A percentile compares a stretch with the other conserved stretches of the same genome.
Conservation (phyloP, 805 yeast genomes). For the Candida quercuum region DNA sequence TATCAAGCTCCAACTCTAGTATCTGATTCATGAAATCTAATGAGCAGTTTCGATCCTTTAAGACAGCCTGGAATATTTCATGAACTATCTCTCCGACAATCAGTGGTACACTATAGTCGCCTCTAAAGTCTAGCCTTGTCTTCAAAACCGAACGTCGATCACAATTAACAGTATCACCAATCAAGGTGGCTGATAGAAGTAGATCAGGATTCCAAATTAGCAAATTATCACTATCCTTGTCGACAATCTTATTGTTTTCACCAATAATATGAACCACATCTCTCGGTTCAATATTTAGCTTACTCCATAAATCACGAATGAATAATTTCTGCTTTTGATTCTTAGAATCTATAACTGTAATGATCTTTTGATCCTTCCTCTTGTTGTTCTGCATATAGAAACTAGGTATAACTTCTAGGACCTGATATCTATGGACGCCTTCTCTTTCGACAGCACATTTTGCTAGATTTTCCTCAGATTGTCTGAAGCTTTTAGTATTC, state of each 20-base stretch:
- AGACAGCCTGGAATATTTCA: slow-evolving; percentile 51
- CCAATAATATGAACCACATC: slow-evolving; percentile 64
- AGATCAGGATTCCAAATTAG: slow-evolving; percentile 81
- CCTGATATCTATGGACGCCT: slow-evolving; percentile 45
- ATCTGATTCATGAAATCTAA: slow-evolving; percentile 24
- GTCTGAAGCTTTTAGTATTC: slow-evolving; percentile 6
- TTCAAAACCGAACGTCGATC: slow-evolving; percentile 62
- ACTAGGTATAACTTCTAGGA: slow-evolving; percentile 28
- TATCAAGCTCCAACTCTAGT: slow-evolving; percentile 37
- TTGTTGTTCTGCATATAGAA: slow-evolving; percentile 26
- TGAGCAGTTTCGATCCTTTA: slow-evolving; percentile 30
- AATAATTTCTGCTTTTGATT: slow-evolving; percentile 36
- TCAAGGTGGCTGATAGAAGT: slow-evolving; percentile 72
- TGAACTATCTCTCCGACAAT: slow-evolving; percentile 84
- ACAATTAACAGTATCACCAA: slow-evolving; percentile 74
- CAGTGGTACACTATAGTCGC: slow-evolving; percentile 58
- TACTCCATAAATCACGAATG: slow-evolving; percentile 58
- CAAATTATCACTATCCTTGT: slow-evolving; percentile 51
- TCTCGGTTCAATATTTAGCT: slow-evolving; percentile 38
- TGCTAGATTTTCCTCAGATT: slow-evolving; percentile 23
- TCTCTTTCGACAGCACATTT: slow-evolving; percentile 39
- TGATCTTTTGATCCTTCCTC: slow-evolving; percentile 41
- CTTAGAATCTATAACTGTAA: slow-evolving; percentile 43
- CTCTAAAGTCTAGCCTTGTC: slow-evolving; percentile 53
- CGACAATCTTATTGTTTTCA: slow-evolving; percentile 36